phyloP scores from a whole-genome alignment of 495 filamentous ascomycete species.

The Aspergillus ostianus region DNA sequence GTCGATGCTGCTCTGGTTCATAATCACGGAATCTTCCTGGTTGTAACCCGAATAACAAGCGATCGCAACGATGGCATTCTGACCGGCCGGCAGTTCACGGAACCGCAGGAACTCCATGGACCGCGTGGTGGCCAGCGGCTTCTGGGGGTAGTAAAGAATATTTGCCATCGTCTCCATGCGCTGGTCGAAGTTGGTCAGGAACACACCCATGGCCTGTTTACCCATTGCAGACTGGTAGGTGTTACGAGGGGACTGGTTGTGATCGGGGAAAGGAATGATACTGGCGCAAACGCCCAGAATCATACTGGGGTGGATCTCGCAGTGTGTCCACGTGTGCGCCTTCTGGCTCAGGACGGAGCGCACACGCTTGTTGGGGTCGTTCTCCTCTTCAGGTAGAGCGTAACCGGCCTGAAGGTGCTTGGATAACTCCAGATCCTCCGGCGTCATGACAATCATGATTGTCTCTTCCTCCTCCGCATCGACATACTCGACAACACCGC shows the following conservation, averaged over 20 bases:
- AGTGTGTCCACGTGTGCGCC: constrained; percentile 91
- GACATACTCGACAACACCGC: constrained; percentile 87
- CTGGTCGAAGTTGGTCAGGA: constrained; percentile 90
- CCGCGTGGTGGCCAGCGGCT: constrained; percentile 90
- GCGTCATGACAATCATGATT: constrained; percentile 98
- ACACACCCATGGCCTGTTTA: constrained; percentile 99
- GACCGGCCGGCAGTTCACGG: constrained; percentile 91
- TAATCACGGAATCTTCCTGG: constrained; percentile 99
- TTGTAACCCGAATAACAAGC: constrained; percentile 98
- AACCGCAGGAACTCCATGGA: constrained; percentile 99
- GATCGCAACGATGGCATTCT: constrained; percentile 98
- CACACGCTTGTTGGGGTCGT: constrained; percentile 73
- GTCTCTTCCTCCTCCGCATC: constrained; percentile 98
- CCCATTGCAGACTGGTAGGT: constrained; percentile 99
- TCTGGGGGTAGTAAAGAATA: constrained; percentile 98
- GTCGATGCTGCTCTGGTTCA: constrained; percentile 99
- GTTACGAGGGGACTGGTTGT: constrained; percentile 98
- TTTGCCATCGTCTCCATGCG: constrained; percentile 99
- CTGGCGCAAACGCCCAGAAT: constrained; percentile 95
- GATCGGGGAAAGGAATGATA: constrained; percentile 99
- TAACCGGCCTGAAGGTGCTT: constrained; percentile 66
- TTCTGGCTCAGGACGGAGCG: constrained; percentile 78
- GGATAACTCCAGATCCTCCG: constrained; percentile 81
- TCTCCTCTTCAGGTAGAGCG: constrained; percentile 55
- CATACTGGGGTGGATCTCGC: constrained; percentile 99